Conservation (phyloP, 208 protist species). For the Leishmania lainsoni region DNA sequence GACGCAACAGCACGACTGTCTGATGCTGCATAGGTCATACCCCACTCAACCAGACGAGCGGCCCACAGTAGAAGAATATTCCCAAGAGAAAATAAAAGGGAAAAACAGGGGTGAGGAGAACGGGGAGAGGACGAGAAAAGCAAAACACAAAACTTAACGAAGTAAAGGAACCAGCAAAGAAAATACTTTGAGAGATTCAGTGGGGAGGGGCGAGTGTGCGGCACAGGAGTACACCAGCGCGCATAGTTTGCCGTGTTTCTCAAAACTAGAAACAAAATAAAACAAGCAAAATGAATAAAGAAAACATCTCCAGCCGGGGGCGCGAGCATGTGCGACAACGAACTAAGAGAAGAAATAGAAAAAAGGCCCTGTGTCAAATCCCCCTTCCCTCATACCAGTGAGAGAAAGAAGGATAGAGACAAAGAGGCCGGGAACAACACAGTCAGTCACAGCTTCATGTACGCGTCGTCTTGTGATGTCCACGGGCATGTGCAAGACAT, state of each 20-base stretch:
- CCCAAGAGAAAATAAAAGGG: not conserved
- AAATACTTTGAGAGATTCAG: not conserved
- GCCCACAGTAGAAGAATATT: not conserved
- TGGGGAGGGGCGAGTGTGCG: not conserved
- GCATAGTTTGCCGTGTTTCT: not conserved
- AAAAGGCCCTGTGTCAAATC: not conserved
- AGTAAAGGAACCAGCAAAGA: not conserved
- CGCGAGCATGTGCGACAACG: not conserved
- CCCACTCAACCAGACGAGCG: not conserved
- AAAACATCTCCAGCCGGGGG: not conserved
- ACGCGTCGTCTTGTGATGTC: not conserved
- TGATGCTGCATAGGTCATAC: not conserved
- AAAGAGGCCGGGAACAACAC: not conserved
- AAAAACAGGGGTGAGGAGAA: constrained; percentile 2
- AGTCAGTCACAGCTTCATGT: not conserved
- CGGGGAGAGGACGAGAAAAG: not conserved
- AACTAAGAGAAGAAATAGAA: constrained; percentile 10
- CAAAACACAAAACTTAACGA: constrained; percentile 1
- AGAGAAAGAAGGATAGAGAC: not conserved
- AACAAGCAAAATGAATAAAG: not conserved
- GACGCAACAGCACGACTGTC: not conserved
- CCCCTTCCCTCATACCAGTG: not conserved
- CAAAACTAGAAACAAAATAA: constrained; percentile 12
- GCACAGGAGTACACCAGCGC: not conserved
- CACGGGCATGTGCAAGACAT: not conserved